These are phyloP conservation scores for Xylaria sp. DNA, from an alignment of 2,329 filamentous ascomycete genomes.

Conservation along the genomic window DNA sequence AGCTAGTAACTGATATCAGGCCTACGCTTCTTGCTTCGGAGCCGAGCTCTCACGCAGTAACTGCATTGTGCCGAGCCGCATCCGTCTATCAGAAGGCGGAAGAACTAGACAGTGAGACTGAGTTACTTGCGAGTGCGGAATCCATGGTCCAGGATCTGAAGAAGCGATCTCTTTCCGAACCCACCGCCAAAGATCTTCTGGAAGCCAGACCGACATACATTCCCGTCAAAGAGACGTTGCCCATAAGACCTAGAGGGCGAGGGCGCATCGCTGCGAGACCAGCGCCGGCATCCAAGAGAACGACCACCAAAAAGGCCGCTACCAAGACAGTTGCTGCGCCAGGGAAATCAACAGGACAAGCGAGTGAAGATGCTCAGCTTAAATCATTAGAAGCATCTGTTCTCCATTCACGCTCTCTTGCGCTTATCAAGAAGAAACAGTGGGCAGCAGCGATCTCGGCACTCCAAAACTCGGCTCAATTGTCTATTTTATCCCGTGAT, in stretches of 20 bases:
- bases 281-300: slow-evolving; percentile 18
- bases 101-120: slow-evolving; percentile 50
- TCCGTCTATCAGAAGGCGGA: slow-evolving; percentile 59
- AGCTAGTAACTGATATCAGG: slow-evolving; percentile 60
- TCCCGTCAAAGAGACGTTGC: slow-evolving; percentile 41
- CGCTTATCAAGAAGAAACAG: slow-evolving; percentile 56
- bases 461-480: slow-evolving; percentile 56
- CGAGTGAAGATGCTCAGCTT: slow-evolving; percentile 41
- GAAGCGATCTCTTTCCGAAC: slow-evolving; percentile 26
- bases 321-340: slow-evolving; percentile 36
- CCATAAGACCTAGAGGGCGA: slow-evolving; percentile 29
- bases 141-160: slow-evolving; percentile 48
- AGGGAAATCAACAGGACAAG: slow-evolving; percentile 20
- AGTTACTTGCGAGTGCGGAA: slow-evolving; percentile 57
- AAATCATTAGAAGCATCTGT: slow-evolving; percentile 48
- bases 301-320: slow-evolving; percentile 35
- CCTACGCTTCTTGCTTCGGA: slow-evolving; percentile 55
- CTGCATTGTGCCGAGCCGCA: slow-evolving; percentile 61
- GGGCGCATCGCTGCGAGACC: slow-evolving; percentile 31
- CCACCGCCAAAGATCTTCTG: slow-evolving; percentile 38
- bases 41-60: slow-evolving; percentile 50
- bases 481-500: slow-evolving; percentile 49
- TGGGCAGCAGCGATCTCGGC: slow-evolving; percentile 64
- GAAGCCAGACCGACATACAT: slow-evolving; percentile 46
- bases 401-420: slow-evolving; percentile 51